phyloP scores from a whole-genome alignment of 2,329 filamentous ascomycete species.

The Herpotrichia juniperi region DNA sequence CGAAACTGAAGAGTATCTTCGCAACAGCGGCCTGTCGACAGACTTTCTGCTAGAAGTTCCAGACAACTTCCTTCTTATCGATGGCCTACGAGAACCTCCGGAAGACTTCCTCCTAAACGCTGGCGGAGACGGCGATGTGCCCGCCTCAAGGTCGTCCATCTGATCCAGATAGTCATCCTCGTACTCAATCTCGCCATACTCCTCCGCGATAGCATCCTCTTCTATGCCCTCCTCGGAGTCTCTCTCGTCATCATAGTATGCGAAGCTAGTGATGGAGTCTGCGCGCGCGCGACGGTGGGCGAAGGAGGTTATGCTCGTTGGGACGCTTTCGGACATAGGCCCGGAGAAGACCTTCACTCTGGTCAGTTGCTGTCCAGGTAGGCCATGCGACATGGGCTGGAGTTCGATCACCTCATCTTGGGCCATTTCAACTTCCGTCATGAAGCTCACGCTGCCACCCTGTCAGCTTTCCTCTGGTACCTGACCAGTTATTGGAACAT shows the following conservation, averaged over 20 bases:
- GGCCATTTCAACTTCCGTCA: slow-evolving; percentile 98
- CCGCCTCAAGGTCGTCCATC: slow-evolving; percentile 57
- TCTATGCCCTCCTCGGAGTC: slow-evolving; percentile 51
- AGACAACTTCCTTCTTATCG: slow-evolving; percentile 65
- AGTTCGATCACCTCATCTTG: slow-evolving; percentile 77
- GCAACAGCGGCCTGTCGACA: slow-evolving; percentile 66
- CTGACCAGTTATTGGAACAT: background rate
- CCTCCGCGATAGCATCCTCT: slow-evolving; percentile 40
- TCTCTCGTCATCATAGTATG: slow-evolving; percentile 79
- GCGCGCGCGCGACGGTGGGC: slow-evolving; percentile 80
- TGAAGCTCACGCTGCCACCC: slow-evolving; percentile 68
- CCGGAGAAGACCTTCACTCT: slow-evolving; percentile 76
- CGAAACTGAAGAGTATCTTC: slow-evolving; percentile 71
- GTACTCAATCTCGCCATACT: slow-evolving; percentile 40
- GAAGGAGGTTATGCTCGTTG: slow-evolving; percentile 91
- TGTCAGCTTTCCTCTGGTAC: slow-evolving; percentile 16
- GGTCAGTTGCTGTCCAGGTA: slow-evolving; percentile 43
- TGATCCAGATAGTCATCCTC: slow-evolving; percentile 45
- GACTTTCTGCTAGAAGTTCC: slow-evolving; percentile 63
- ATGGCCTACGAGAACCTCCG: slow-evolving; percentile 57
- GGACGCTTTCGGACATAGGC: slow-evolving; percentile 93
- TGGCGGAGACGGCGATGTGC: slow-evolving; percentile 27
- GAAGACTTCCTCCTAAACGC: slow-evolving; percentile 64
- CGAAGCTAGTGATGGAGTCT: slow-evolving; percentile 87
- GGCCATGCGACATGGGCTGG: slow-evolving; percentile 25